Base-by-base conservation (phyloP, 352 stramenopile species). In the Pythium apleroticum region DNA sequence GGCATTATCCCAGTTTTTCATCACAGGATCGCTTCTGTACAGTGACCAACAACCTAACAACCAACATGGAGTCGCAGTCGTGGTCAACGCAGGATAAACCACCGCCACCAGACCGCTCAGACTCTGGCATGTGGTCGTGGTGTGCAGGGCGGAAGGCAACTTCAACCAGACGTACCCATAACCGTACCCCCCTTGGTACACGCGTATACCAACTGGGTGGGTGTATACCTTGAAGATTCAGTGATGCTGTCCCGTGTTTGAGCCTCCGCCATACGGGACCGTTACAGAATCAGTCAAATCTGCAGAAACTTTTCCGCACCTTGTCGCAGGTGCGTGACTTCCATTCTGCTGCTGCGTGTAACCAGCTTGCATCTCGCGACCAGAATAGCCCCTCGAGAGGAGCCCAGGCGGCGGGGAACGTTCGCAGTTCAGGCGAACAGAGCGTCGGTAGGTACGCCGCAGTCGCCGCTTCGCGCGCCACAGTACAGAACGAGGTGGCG, bases 241-340 rank as follows among this genome's bases (percentile, higher is more conserved):
- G 37, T 46, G 1, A 46, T 22, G 19, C 3, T 49, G 5, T 49
- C 41, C 41, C 41, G 19, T 49, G 41, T 49, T 49, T 49, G 19
- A 28, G n/a, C 19, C 9, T 10, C n/a, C 28, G 11, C 19, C n/a
- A 46, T 11, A 49, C 4, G 41, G 41, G 41, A 49, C 41, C 4
- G 2, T n/a, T n/a, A 17, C 15, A 49, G 41, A 49, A 49, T 49
- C 41, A 49, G 41, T 27, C 41, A 49, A 49, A 49, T 49, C 41
- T 49, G n/a, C 41, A 49, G 41, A 49, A 49, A 17, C 41, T 49
- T 49, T 49, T 49, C 24, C 24, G 24, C 27, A 20, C 48, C 48
- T 54, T 35, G 48, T 54, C 48, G 48, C 48, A 54, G 48, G 27
- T 30, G 11, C 45, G 10, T 33, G 10, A 5, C 30, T 10, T 33